Base-by-base conservation (phyloP, 495 filamentous ascomycete species). In the Alectoria sarmentosa region DNA sequence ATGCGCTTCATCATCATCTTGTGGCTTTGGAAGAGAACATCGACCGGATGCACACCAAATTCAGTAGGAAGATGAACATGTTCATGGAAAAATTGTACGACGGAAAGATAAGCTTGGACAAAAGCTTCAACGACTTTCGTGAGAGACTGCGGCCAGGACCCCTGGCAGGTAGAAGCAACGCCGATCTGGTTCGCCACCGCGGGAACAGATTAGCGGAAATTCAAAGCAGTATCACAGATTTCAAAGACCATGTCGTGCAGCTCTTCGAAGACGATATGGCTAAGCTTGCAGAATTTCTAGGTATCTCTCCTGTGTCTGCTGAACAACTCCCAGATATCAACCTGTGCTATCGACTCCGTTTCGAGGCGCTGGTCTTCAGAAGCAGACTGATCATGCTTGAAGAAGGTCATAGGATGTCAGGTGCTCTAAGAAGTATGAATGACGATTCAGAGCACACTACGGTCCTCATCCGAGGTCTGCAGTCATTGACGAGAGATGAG, bases 381-480 rank as follows among this genome's bases (percentile, higher is more conserved):
- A 63, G 67, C 34, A 60, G 65, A 34, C 44, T 69, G 28, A 62
- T 66, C 17, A 38, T 64, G 10, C 28, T 71, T 1, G 65, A 69
- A 58, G 67, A 69, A 59, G 54, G 66, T 26, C 28, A 59, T 14
- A 57, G 57, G 4, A 71, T 71, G 62, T 34, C 41, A 11, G 37
- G 23, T 9, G 48, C 63, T 15, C 17, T 69, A 3, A 26, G 17
- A 10, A 42, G 36, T 36, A 36, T 61, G n/a, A 28, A 32, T 19
- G 36, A 66, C 5, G 38, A 19, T 26, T 66, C 68, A 21, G 44
- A 54, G 54, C 67, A 69, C 32, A 62, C 52, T 11, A 55, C 36
- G 4, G n/a, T 64, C 9, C 42, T 71, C 30, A 54, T 58, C 13
- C 36, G 54, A 19, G 63, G 63, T 32, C 44, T 71, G 1, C 44